Evolutionary conservation across 495 filamentous ascomycete genomes (phyloP).

Genomic region (Penicillium macrosclerotiorum): DNA sequence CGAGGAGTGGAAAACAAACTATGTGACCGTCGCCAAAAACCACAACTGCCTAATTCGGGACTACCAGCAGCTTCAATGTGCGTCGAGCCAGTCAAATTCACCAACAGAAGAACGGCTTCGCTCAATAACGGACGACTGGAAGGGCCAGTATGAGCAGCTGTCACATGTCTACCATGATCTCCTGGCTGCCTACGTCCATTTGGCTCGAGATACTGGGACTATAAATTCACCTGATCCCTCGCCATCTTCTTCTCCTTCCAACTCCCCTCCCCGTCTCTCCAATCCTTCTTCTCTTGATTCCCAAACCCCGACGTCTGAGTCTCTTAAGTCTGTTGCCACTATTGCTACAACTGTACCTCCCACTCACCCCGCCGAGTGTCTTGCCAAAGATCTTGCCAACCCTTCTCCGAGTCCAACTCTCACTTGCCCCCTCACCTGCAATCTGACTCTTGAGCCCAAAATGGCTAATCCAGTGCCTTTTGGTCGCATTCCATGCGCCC

Average conservation of each 20-base stretch:
- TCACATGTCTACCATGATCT: background rate
- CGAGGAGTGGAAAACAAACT: conserved; percentile 1
- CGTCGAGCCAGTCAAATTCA: background rate
- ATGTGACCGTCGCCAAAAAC: background rate
- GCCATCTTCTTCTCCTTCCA: background rate
- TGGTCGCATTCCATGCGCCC: too few species aligned
- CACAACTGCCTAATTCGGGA: conserved; percentile 12
- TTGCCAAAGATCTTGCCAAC: background rate
- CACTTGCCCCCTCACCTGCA: too few species aligned
- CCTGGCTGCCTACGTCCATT: background rate
- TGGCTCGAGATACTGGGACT: background rate
- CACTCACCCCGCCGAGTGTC: background rate
- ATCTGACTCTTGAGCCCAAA: too few species aligned
- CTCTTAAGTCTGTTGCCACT: background rate
- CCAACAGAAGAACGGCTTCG: background rate
- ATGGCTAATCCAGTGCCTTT: too few species aligned
- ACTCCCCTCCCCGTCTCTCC: background rate
- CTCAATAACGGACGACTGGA: background rate
- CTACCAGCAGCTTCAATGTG: conserved; percentile 3
- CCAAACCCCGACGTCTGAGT: background rate
- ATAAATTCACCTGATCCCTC: background rate
- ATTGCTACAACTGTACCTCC: too few species aligned
- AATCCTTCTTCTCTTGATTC: too few species aligned
- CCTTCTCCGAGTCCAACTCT: background rate
- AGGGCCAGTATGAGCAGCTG: background rate